These are phyloP conservation scores for Kregervanrija delftensis DNA, from an alignment of 805 yeast genomes.

Conservation along the genomic window DNA sequence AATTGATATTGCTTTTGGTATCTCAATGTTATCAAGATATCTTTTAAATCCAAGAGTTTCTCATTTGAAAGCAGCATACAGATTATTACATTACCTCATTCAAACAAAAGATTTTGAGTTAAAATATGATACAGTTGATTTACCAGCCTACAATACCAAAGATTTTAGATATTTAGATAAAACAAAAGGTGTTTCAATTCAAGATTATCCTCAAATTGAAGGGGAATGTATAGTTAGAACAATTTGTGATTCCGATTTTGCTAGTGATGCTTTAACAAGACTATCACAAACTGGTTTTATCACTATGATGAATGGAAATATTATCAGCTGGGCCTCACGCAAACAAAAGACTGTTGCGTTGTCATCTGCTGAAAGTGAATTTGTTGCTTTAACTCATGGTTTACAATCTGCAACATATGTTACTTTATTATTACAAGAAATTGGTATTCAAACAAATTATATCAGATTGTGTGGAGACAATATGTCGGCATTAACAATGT, in stretches of 20 bases:
- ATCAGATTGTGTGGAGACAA: constrained; percentile 1
- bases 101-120: constrained; percentile 1
- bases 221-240: too few relatives aligned
- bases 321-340: too few relatives aligned
- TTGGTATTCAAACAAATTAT: constrained; percentile 1
- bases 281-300: too few relatives aligned
- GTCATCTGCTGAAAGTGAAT: constrained; percentile 6
- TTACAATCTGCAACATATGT: background rate
- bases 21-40: too few relatives aligned
- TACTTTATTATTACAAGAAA: constrained; percentile 2
- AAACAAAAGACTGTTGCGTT: too few relatives aligned
- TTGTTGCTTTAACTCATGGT: constrained; percentile 1
- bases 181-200: constrained; percentile 1
- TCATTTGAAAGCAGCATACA: too few relatives aligned
- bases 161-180: constrained; percentile 4
- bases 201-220: too few relatives aligned
- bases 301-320: too few relatives aligned
- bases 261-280: too few relatives aligned
- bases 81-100: constrained; percentile 2
- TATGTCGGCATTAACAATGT: constrained; percentile 2
- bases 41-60: too few relatives aligned
- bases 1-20: too few relatives aligned
- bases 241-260: too few relatives aligned
- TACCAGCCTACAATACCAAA: background rate
- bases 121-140: background rate